Evolutionary conservation across 345 rosid genomes (phyloP).

Genomic region (Syzygium aromaticum): DNA sequence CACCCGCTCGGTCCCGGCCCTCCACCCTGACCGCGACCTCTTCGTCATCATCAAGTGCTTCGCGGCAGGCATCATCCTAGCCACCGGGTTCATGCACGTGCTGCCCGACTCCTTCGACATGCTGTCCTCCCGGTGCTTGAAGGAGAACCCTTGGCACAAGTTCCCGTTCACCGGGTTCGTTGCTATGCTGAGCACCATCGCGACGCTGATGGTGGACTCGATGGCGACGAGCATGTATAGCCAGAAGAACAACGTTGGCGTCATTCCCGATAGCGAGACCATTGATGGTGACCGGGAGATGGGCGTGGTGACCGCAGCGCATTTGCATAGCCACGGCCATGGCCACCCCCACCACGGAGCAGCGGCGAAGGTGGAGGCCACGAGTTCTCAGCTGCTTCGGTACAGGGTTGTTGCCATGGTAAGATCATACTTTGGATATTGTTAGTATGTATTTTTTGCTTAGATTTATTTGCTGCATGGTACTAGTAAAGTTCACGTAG

Average conservation of each 20-base stretch:
- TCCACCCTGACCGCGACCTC: slow-evolving; percentile 27
- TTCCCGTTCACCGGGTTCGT: slow-evolving; percentile 77
- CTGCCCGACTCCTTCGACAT: slow-evolving; percentile 70
- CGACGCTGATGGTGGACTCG: slow-evolving; percentile 59
- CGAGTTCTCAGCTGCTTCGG: neutral
- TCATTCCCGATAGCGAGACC: neutral
- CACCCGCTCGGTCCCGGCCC: slow-evolving; percentile 20
- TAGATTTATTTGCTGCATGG: neutral
- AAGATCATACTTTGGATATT: neutral
- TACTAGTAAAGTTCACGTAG: neutral
- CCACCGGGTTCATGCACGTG: slow-evolving; percentile 80
- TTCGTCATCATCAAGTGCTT: slow-evolving; percentile 54
- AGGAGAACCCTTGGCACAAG: slow-evolving; percentile 60
- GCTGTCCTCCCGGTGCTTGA: slow-evolving; percentile 50
- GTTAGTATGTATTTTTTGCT: neutral
- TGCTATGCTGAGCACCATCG: slow-evolving; percentile 61
- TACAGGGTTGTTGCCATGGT: slow-evolving; percentile 2
- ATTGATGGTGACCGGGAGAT: neutral
- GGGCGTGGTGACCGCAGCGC: neutral
- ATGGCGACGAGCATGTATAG: slow-evolving; percentile 24
- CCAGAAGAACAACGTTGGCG: slow-evolving; percentile 7
- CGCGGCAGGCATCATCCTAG: slow-evolving; percentile 72
- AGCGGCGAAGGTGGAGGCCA: neutral
- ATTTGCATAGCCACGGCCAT: neutral
- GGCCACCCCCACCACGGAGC: neutral